phyloP scores from a whole-genome alignment of 768 basidiomycete species.

The Terana coerulea region DNA sequence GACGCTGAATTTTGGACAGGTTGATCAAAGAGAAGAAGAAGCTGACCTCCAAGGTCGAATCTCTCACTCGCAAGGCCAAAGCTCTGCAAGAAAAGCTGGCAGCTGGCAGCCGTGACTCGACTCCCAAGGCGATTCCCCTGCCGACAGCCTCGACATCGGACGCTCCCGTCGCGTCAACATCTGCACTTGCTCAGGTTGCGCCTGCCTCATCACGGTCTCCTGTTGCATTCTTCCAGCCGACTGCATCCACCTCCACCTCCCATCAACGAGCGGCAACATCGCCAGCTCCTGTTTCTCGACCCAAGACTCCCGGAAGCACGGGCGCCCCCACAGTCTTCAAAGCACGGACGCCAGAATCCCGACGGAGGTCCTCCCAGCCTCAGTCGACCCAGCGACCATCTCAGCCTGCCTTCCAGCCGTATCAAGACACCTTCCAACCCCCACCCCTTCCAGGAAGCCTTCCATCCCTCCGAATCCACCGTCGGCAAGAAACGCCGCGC shows the following conservation, averaged over 20 bases:
- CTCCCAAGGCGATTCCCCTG: conserved; percentile 16
- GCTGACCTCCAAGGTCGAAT: conserved; percentile 63
- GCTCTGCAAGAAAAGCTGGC: conserved; percentile 65
- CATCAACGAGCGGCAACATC: conserved; percentile 41
- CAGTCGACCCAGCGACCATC: neutral
- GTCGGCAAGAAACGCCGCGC: conserved; percentile 67
- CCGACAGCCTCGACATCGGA: conserved; percentile 6
- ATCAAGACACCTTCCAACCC: neutral
- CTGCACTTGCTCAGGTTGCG: conserved; percentile 14
- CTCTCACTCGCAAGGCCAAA: conserved; percentile 68
- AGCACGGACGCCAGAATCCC: conserved; percentile 46
- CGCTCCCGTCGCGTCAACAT: conserved; percentile 5
- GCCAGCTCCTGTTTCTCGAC: conserved; percentile 18
- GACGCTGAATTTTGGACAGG: conserved; percentile 32
- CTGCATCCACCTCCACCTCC: conserved; percentile 43
- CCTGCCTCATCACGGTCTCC: conserved; percentile 6
- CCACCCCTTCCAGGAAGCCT: neutral
- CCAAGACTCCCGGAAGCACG: conserved; percentile 31
- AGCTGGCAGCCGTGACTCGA: conserved; percentile 29
- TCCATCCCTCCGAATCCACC: conserved; percentile 33
- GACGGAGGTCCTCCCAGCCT: conserved; percentile 10
- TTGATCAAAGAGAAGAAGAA: conserved; percentile 82
- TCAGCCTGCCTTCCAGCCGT: neutral
- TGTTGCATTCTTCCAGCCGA: conserved; percentile 16
- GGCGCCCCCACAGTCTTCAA: conserved; percentile 42